phyloP scores from a whole-genome alignment of 2,329 filamentous ascomycete species.

The Botrytis aclada region DNA sequence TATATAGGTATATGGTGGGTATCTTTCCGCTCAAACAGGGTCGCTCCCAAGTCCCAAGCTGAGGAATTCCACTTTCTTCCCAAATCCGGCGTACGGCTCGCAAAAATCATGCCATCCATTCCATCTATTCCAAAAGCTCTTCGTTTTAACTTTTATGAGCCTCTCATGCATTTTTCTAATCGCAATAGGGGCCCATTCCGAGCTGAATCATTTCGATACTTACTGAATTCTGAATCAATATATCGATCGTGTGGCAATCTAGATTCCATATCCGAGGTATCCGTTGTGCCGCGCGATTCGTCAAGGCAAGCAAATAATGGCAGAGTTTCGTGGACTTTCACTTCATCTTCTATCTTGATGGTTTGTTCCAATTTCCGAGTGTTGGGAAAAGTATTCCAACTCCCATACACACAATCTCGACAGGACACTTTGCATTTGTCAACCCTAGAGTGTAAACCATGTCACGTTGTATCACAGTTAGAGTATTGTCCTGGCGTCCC shows the following conservation, averaged over 20 bases:
- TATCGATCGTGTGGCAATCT: not conserved
- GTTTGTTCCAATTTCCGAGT: not conserved
- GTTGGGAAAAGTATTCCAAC: not conserved
- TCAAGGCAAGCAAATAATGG: not conserved
- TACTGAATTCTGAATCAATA: not conserved
- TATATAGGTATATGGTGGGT: not conserved
- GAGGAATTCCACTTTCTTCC: not conserved
- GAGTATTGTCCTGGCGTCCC: not conserved
- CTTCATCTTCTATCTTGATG: not conserved
- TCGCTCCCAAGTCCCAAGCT: not conserved
- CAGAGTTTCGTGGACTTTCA: not conserved
- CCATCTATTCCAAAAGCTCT: not conserved
- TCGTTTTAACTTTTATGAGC: not conserved
- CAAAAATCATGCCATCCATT: not conserved
- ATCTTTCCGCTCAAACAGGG: not conserved
- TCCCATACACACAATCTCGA: not conserved
- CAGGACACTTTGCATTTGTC: not conserved
- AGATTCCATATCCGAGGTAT: not conserved
- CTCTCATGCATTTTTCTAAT: not conserved
- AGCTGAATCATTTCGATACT: not conserved
- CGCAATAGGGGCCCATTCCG: not conserved
- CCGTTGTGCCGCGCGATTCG: not conserved
- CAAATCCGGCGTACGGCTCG: not conserved
- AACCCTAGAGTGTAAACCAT: not conserved
- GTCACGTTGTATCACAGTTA: not conserved